Evolutionary conservation across 1,284 basidiomycete species (phyloP).

Genomic region (Naganishia liquefaciens): DNA sequence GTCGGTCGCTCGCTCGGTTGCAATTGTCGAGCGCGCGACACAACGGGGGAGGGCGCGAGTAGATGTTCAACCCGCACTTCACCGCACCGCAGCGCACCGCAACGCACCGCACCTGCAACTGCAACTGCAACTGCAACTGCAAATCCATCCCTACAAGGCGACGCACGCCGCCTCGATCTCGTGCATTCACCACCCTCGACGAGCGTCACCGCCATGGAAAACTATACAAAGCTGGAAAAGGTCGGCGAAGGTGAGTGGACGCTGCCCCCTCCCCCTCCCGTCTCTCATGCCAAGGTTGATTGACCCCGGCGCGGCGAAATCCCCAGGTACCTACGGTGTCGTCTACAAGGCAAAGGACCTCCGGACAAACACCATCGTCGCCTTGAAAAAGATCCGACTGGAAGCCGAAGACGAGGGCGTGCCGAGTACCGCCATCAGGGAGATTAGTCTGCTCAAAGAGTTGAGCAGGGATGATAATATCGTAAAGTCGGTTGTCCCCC

Average conservation of each 20-base stretch:
- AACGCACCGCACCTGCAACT: too few species aligned
- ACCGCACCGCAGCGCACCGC: too few species aligned
- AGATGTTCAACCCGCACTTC: conserved; percentile 14
- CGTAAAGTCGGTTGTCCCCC: conserved; percentile 60
- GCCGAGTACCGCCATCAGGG: conserved; percentile 93
- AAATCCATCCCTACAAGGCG: too few species aligned
- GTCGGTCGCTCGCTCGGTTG: not conserved
- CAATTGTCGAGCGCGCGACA: not conserved
- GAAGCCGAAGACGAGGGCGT: conserved; percentile 95
- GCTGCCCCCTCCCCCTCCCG: too few species aligned
- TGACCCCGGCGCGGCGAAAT: not conserved
- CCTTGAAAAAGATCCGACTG: conserved; percentile 95
- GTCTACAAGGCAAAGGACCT: conserved; percentile 90
- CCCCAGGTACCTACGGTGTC: conserved; percentile 94
- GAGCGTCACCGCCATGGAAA: conserved; percentile 43
- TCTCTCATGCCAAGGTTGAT: not conserved
- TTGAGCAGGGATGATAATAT: conserved; percentile 88
- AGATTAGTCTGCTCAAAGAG: conserved; percentile 95
- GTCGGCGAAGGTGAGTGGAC: conserved; percentile 60
- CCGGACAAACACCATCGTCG: conserved; percentile 75
- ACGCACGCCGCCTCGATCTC: not conserved
- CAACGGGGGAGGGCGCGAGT: too few species aligned
- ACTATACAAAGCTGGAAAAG: conserved; percentile 75
- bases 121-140: too few species aligned
- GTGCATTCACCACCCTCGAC: not conserved